phyloP scores from a whole-genome alignment of 2,329 filamentous ascomycete species.

The Aspergillus amoenus region DNA sequence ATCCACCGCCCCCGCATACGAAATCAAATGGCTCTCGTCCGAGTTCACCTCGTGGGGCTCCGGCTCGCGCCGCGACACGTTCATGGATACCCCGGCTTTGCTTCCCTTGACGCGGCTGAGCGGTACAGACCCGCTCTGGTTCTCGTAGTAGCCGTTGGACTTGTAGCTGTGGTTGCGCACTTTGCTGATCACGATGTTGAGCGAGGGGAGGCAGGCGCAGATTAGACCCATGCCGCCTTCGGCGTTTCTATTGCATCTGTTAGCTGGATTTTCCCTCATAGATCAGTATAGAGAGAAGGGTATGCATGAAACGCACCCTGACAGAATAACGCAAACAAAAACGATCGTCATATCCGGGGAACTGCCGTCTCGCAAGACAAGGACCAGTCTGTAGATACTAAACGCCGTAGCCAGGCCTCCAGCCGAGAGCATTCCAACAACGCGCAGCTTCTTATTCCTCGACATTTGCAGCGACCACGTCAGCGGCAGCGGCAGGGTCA shows the following conservation, averaged over 20 bases:
- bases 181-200: slow-evolving; percentile 31
- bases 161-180: slow-evolving; percentile 26
- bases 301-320: slow-evolving; percentile 30
- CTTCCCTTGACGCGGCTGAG: slow-evolving; percentile 25
- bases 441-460: slow-evolving; percentile 35
- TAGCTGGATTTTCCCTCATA: not conserved
- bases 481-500: slow-evolving; percentile 37
- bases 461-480: slow-evolving; percentile 42
- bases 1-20: slow-evolving; percentile 27
- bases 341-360: slow-evolving; percentile 34
- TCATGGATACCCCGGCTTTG: slow-evolving; percentile 18
- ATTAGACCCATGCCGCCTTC: slow-evolving; percentile 39
- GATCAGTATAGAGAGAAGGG: too few relatives aligned
- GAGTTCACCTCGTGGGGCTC: slow-evolving; percentile 22
- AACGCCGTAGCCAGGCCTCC: slow-evolving; percentile 41
- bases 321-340: slow-evolving; percentile 38
- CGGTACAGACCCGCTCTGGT: slow-evolving; percentile 27
- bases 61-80: slow-evolving; percentile 17
- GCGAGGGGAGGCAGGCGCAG: slow-evolving; percentile 37
- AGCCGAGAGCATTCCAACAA: slow-evolving; percentile 38
- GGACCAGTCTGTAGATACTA: slow-evolving; percentile 38
- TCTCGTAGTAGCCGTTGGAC: slow-evolving; percentile 29
- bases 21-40: slow-evolving; percentile 34
- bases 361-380: slow-evolving; percentile 33
- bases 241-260: slow-evolving; percentile 29